These are phyloP conservation scores for Irpex rosettiformis DNA, from an alignment of 1,284 basidiomycete genomes.

Conservation along the genomic window DNA sequence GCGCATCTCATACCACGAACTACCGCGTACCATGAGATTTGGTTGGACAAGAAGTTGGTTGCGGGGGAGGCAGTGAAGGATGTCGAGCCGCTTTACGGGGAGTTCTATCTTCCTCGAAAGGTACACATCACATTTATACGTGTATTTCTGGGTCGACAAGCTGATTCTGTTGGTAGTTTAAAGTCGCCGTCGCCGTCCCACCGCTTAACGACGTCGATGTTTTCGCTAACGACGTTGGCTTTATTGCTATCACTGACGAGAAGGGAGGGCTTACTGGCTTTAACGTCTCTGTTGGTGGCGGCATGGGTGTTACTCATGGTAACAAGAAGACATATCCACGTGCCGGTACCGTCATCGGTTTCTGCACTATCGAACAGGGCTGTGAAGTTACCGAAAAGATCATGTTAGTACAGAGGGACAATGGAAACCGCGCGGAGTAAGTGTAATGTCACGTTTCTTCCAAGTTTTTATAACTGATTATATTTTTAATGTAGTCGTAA, in stretches of 20 bases:
- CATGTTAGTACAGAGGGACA: slow-evolving; percentile 93
- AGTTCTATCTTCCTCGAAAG: slow-evolving; percentile 95
- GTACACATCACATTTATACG: slow-evolving; percentile 34
- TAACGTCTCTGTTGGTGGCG: slow-evolving; percentile 90
- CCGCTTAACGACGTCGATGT: slow-evolving; percentile 97
- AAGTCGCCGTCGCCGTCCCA: slow-evolving; percentile 95
- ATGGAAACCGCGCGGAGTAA: slow-evolving; percentile 91
- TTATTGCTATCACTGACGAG: slow-evolving; percentile 85
- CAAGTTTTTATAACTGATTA: slow-evolving; percentile 2
- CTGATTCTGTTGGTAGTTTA: slow-evolving; percentile 63
- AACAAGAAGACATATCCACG: slow-evolving; percentile 99
- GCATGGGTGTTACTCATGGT: slow-evolving; percentile 99
- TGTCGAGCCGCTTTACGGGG: slow-evolving; percentile 94
- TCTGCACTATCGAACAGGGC: slow-evolving; percentile 88
- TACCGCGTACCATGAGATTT: slow-evolving; percentile 97
- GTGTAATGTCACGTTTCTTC: slow-evolving; percentile 27
- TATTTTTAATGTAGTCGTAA: slow-evolving; percentile 22
- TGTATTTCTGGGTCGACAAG: background rate
- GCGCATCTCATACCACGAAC: slow-evolving; percentile 89
- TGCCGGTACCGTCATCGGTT: slow-evolving; percentile 85
- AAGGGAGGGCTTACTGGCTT: slow-evolving; percentile 80
- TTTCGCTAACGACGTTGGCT: slow-evolving; percentile 94
- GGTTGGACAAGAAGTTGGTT: slow-evolving; percentile 95
- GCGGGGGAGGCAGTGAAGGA: slow-evolving; percentile 91
- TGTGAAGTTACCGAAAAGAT: slow-evolving; percentile 87